Percentiles rank a stretch among this genome's conserved stretches.
phyloP scores from a whole-genome alignment of 1,284 basidiomycete species.

The Heterobasidion occidentale region DNA sequence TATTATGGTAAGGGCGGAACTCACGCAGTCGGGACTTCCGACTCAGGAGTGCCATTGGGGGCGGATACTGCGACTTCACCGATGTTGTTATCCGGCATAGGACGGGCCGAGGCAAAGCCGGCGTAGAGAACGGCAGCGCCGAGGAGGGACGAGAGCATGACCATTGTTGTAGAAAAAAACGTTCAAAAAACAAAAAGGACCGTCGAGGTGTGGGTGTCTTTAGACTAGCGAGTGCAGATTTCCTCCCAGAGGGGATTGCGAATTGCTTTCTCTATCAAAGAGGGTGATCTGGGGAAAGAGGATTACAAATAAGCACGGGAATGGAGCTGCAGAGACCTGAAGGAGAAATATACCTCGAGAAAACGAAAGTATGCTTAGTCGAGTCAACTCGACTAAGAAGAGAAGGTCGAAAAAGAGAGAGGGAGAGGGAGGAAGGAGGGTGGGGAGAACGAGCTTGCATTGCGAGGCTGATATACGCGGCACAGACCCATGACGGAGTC shows the following conservation, averaged over 20 bases:
- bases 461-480: slow-evolving; percentile 5
- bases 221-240: slow-evolving; percentile 26
- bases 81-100: slow-evolving; percentile 35
- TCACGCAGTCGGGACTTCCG: neutral
- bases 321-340: neutral
- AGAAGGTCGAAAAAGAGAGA: slow-evolving; percentile 31
- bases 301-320: slow-evolving; percentile 7
- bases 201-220: slow-evolving; percentile 36
- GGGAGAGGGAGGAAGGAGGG: slow-evolving; percentile 21
- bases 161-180: slow-evolving; percentile 36
- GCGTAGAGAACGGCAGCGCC: slow-evolving; percentile 44
- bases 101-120: slow-evolving; percentile 40
- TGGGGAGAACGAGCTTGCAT: slow-evolving; percentile 16
- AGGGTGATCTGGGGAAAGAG: slow-evolving; percentile 42
- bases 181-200: slow-evolving; percentile 27
- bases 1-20: neutral
- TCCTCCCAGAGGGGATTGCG: slow-evolving; percentile 48
- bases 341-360: slow-evolving; percentile 33
- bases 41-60: slow-evolving; percentile 26
- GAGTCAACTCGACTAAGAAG: slow-evolving; percentile 56
- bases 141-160: slow-evolving; percentile 43
- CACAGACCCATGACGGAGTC: slow-evolving; percentile 9
- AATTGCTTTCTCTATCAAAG: slow-evolving; percentile 60
- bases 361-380: slow-evolving; percentile 43
- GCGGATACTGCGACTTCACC: slow-evolving; percentile 40